Conservation (phyloP, 1,284 basidiomycete genomes). For the Ceratobasidium sp. region DNA sequence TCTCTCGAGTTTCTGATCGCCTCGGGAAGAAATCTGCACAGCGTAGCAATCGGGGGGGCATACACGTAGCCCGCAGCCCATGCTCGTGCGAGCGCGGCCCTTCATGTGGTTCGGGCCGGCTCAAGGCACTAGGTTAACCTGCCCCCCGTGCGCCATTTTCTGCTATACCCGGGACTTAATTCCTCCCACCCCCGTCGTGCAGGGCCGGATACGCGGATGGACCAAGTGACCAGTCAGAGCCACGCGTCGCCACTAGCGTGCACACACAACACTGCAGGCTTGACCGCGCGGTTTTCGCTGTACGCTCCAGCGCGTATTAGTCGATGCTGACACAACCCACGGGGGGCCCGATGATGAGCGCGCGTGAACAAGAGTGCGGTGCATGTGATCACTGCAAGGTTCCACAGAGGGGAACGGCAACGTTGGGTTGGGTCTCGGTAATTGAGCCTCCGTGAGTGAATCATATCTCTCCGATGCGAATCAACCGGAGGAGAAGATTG, state of each 20-base stretch:
- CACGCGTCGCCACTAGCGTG: neutral
- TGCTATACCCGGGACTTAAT: no score
- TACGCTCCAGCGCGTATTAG: neutral
- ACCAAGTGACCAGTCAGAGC: neutral
- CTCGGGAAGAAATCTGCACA: no score
- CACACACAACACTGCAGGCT: neutral
- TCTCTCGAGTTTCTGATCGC: no score
- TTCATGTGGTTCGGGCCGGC: no score
- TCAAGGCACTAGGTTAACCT: no score
- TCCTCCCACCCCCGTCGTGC: neutral
- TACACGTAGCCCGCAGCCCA: no score
- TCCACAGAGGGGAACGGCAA: no score
- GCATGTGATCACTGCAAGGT: no score
- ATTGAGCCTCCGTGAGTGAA: neutral
- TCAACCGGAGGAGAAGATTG: constrained; percentile 9
- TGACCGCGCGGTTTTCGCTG: constrained; percentile 3
- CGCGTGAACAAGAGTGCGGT: neutral
- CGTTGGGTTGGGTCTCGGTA: neutral
- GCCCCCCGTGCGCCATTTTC: no score
- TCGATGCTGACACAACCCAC: no score
- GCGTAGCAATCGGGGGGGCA: no score
- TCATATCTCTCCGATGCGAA: neutral
- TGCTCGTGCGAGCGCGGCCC: no score
- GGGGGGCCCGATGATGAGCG: neutral
- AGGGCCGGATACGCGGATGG: neutral